Evolutionary conservation across 2,329 filamentous ascomycete species (phyloP).

Genomic region (Diaporthe sp.): DNA sequence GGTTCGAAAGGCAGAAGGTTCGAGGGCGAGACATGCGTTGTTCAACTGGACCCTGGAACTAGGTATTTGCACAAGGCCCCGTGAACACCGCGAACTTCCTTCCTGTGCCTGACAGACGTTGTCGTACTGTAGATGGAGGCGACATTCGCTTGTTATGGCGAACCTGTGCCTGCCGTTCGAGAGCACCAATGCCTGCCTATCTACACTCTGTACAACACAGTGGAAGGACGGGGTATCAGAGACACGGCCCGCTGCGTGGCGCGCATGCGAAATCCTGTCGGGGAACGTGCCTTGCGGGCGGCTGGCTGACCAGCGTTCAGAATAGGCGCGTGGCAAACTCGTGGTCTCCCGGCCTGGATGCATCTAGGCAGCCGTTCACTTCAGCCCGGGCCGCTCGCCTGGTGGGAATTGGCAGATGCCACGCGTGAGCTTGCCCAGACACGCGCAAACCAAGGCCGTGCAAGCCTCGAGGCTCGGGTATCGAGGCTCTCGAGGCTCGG

Average conservation of each 20-base stretch:
- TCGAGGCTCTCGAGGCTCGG: constrained; percentile 7
- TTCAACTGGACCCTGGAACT: constrained; percentile 1
- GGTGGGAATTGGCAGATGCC: not conserved
- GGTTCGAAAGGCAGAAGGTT: constrained; percentile 14
- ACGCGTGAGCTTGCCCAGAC: not conserved
- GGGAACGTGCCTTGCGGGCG: constrained; percentile 14
- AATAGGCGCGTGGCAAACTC: constrained; percentile 24
- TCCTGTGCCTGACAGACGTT: not conserved
- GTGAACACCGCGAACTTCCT: constrained; percentile 2
- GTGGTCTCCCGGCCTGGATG: not conserved
- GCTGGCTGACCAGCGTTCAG: constrained; percentile 13
- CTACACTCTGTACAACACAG: constrained; percentile 3
- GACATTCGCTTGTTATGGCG: not conserved
- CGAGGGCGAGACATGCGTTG: not conserved
- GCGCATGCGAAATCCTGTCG: constrained; percentile 22
- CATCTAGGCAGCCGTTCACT: constrained; percentile 4
- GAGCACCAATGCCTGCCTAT: constrained; percentile 9
- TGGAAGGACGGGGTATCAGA: constrained; percentile 9
- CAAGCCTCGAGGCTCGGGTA: not conserved
- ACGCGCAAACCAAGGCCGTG: not conserved
- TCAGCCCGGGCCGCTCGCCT: not conserved
- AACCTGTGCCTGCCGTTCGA: not conserved
- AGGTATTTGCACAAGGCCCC: not conserved
- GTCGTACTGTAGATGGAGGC: not conserved
- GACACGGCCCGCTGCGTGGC: constrained; percentile 22